These are phyloP conservation scores for Huntiella savannae DNA, from an alignment of 2,329 filamentous ascomycete genomes.

Conservation along the genomic window DNA sequence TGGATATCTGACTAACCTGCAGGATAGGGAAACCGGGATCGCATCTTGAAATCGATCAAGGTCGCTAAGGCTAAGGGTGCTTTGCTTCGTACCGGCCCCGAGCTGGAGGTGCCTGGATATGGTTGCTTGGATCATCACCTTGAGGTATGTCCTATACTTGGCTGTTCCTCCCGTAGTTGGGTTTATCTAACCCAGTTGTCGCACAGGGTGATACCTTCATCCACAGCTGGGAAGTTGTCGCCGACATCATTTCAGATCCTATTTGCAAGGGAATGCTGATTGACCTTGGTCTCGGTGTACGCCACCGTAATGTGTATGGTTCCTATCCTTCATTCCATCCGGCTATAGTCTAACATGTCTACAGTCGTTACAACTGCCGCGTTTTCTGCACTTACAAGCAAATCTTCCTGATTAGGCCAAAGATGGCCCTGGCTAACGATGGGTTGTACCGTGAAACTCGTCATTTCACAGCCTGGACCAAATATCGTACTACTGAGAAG, in stretches of 20 bases:
- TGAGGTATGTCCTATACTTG: slow-evolving; percentile 11
- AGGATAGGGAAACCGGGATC: slow-evolving; percentile 33
- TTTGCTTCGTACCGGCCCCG: slow-evolving; percentile 40
- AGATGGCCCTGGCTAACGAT: slow-evolving; percentile 19
- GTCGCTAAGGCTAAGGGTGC: slow-evolving; percentile 41
- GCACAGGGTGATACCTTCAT: slow-evolving; percentile 17
- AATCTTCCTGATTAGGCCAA: slow-evolving; percentile 13
- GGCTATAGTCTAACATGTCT: slow-evolving; percentile 13
- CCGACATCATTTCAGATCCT: slow-evolving; percentile 18
- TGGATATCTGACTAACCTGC: background rate
- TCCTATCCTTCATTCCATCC: background rate
- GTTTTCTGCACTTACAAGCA: slow-evolving; percentile 19
- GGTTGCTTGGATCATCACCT: slow-evolving; percentile 19
- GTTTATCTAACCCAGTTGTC: background rate
- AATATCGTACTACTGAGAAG: slow-evolving; percentile 19
- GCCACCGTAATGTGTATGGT: slow-evolving; percentile 10
- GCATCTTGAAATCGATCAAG: slow-evolving; percentile 44
- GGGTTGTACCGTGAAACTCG: slow-evolving; percentile 23
- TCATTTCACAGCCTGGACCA: slow-evolving; percentile 24
- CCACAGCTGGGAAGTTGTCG: slow-evolving; percentile 18
- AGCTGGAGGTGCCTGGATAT: slow-evolving; percentile 21
- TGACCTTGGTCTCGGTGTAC: slow-evolving; percentile 18
- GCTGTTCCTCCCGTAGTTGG: too few relatives aligned
- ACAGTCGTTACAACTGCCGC: slow-evolving; percentile 21
- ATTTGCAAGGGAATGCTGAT: slow-evolving; percentile 17